Evolutionary conservation across 2,329 filamentous ascomycete genomes (phyloP).

Genomic region (Diaporthe ampelina): DNA sequence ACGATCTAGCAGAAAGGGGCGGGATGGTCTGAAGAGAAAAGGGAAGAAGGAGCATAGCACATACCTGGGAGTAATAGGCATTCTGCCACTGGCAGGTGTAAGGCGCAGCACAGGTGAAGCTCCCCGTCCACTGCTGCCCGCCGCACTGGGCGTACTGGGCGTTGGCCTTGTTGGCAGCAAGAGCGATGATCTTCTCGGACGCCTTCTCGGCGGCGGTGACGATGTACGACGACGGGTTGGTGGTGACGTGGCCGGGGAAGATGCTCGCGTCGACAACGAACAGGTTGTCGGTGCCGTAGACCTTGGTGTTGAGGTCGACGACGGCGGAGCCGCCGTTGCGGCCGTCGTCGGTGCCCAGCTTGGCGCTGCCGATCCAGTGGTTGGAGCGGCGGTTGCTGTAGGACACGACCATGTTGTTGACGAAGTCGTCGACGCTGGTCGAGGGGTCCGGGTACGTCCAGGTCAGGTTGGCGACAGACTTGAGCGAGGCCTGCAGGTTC

Average conservation of each 20-base stretch:
- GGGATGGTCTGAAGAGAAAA: no score
- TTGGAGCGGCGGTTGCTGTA: conserved; percentile 40
- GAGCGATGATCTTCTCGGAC: conserved; percentile 38
- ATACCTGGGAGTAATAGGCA: conserved; percentile 36
- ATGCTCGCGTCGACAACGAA: conserved; percentile 42
- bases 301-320: conserved; percentile 41
- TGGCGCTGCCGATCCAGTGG: conserved; percentile 42
- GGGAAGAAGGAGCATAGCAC: not conserved
- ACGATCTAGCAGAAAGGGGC: not conserved
- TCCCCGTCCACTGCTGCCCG: conserved; percentile 28
- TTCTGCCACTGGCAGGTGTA: conserved; percentile 34
- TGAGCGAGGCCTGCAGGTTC: conserved; percentile 68
- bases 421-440: conserved; percentile 68
- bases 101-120: conserved; percentile 29
- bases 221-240: conserved; percentile 40
- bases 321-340: conserved; percentile 40
- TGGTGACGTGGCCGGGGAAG: conserved; percentile 40
- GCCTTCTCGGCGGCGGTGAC: conserved; percentile 40
- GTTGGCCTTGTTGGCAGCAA: conserved; percentile 24
- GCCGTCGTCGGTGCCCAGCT: conserved; percentile 41
- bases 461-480: conserved; percentile 67
- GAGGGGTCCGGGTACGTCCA: conserved; percentile 67
- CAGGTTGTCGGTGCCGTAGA: conserved; percentile 42
- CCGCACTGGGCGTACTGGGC: conserved; percentile 35
- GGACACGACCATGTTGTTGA: conserved; percentile 55